Evolutionary conservation across 495 filamentous ascomycete species (phyloP).

Genomic region (Talaromyces borbonicus): DNA sequence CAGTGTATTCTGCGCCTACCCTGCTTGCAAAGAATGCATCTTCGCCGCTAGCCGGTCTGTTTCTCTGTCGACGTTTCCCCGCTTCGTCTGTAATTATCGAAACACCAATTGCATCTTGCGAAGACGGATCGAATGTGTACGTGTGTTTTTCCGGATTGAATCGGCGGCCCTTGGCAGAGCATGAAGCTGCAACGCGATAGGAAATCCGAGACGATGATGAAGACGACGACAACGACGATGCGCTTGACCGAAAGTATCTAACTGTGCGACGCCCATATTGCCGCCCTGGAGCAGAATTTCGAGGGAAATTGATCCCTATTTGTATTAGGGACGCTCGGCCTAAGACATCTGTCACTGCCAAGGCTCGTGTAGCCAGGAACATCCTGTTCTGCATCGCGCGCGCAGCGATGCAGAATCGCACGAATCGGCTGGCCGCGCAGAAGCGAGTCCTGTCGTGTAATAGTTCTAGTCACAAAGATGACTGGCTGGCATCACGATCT

Average conservation of each 20-base stretch:
- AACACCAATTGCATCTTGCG: constrained; percentile 40
- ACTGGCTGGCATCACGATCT: too few species aligned
- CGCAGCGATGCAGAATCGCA: too few species aligned
- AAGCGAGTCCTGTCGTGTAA: too few species aligned
- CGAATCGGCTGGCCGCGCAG: too few species aligned
- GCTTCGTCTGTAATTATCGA: constrained; percentile 31
- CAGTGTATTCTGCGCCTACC: constrained; percentile 46
- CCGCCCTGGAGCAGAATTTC: not conserved
- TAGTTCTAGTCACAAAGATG: too few species aligned
- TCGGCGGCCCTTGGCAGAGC: constrained; percentile 64
- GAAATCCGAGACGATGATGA: constrained; percentile 25
- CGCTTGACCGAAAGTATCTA: too few species aligned
- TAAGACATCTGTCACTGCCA: constrained; percentile 4
- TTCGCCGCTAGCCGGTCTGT: constrained; percentile 72
- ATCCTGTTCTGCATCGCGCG: constrained; percentile 2
- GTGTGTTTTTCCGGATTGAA: constrained; percentile 62
- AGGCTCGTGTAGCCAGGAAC: constrained; percentile 5
- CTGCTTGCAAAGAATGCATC: constrained; percentile 91
- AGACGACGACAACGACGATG: constrained; percentile 8
- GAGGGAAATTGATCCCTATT: not conserved
- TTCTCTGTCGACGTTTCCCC: constrained; percentile 20
- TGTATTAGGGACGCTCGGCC: constrained; percentile 2
- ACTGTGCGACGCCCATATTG: not conserved
- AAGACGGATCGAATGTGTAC: constrained; percentile 66
- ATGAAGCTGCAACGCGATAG: constrained; percentile 45